Percentiles rank a stretch among this genome's conserved stretches.
phyloP scores from a whole-genome alignment of 140 eudicot genomes.

The Flaveria floridana region DNA sequence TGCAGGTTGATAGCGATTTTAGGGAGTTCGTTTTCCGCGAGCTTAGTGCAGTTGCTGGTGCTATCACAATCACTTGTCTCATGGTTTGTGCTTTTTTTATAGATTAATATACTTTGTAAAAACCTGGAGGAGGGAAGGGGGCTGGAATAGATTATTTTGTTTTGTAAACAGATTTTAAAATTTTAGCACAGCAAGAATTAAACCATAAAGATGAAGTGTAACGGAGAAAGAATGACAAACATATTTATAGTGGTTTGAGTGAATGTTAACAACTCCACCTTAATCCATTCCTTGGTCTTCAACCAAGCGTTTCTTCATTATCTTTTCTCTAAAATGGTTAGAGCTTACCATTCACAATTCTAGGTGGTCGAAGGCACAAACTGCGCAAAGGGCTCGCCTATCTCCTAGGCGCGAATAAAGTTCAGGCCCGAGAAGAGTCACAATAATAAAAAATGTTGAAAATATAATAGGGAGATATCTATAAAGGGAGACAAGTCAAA shows the following conservation, averaged over 20 bases:
- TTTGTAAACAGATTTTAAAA: neutral
- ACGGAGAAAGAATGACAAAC: neutral
- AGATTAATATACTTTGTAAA: neutral
- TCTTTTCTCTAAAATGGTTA: neutral
- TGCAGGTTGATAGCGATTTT: slow-evolving; percentile 60
- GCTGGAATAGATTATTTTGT: neutral
- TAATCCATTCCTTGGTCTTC: neutral
- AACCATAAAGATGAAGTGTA: neutral
- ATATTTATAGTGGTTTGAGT: neutral
- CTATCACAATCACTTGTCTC: slow-evolving; percentile 90
- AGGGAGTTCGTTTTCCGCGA: slow-evolving; percentile 70
- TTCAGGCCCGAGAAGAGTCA: neutral
- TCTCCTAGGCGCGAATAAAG: neutral
- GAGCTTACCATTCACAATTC: neutral
- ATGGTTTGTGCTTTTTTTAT: slow-evolving; percentile 52
- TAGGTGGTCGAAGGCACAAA: neutral
- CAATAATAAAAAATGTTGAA: neutral
- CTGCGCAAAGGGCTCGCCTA: neutral
- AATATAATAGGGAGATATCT: too few relatives aligned
- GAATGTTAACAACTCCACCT: neutral
- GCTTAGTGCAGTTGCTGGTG: slow-evolving; percentile 90
- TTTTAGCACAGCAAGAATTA: neutral
- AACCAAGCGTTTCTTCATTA: neutral
- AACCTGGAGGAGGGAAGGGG: neutral
- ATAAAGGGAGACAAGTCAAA: neutral